These are phyloP conservation scores for Saturnispora saitoi DNA, from an alignment of 805 yeast genomes.

Conservation along the genomic window DNA sequence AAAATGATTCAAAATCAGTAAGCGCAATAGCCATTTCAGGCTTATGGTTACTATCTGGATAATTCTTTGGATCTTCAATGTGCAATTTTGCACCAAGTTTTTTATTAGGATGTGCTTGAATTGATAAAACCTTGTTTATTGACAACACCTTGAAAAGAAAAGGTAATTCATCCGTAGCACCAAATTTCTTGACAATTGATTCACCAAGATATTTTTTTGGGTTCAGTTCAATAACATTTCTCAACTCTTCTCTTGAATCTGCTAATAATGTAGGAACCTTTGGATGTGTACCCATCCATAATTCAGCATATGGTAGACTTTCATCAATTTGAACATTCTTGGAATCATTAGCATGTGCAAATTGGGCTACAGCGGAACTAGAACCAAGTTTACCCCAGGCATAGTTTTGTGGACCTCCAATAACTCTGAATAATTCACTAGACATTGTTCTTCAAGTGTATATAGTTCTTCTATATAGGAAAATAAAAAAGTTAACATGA, in stretches of 20 bases:
- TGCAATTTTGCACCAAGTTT: slow-evolving; percentile 68
- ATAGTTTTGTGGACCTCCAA: slow-evolving; percentile 33
- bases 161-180: slow-evolving; percentile 61
- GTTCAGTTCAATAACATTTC: slow-evolving; percentile 53
- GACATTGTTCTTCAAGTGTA: slow-evolving; percentile 14
- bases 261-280: slow-evolving; percentile 69
- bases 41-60: slow-evolving; percentile 97
- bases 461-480: background rate
- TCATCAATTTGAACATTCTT: slow-evolving; percentile 50
- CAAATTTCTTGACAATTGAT: slow-evolving; percentile 54
- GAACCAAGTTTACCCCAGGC: slow-evolving; percentile 65
- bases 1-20: slow-evolving; percentile 93
- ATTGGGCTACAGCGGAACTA: slow-evolving; percentile 81
- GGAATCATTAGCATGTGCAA: slow-evolving; percentile 65
- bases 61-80: slow-evolving; percentile 78
- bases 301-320: slow-evolving; percentile 84
- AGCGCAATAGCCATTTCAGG: slow-evolving; percentile 99
- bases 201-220: slow-evolving; percentile 56
- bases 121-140: slow-evolving; percentile 84
- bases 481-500: background rate
- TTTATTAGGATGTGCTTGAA: slow-evolving; percentile 98
- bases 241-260: slow-evolving; percentile 41
- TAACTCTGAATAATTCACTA: slow-evolving; percentile 24
- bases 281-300: slow-evolving; percentile 99
- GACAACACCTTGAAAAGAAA: slow-evolving; percentile 91